A percentile compares a stretch with the other conserved stretches of the same genome.
Conservation (phyloP, 2,329 filamentous ascomycete species). For the Davidsoniella eucalypti region DNA sequence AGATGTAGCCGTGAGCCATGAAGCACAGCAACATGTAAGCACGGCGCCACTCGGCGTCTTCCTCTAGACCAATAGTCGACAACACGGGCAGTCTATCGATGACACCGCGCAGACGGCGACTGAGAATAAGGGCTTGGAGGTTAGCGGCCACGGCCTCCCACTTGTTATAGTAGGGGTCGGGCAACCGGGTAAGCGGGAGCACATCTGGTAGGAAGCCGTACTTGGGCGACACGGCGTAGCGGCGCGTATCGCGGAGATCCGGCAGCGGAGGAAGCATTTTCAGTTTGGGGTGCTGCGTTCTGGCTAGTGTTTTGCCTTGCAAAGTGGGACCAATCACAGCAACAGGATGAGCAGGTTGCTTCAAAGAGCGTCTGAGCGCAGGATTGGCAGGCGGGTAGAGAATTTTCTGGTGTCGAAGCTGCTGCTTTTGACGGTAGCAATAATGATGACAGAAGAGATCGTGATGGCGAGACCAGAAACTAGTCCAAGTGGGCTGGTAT, state of each 20-base stretch:
- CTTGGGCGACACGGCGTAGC: constrained; percentile 58
- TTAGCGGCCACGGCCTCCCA: constrained; percentile 84
- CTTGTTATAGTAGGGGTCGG: constrained; percentile 82
- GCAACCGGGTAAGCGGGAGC: constrained; percentile 61
- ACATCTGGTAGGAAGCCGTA: constrained; percentile 81
- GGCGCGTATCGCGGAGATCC: constrained; percentile 37
- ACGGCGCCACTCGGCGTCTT: constrained; percentile 80
- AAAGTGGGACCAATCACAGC: neutral
- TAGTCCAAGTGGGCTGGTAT: too few relatives aligned
- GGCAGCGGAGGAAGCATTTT: constrained; percentile 45
- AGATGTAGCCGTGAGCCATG: constrained; percentile 89
- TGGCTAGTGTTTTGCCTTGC: neutral
- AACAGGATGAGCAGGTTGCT: neutral
- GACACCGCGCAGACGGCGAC: constrained; percentile 62
- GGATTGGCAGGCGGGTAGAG: neutral
- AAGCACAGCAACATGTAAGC: constrained; percentile 84
- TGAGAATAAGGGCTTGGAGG: constrained; percentile 73
- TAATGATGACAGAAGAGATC: too few relatives aligned
- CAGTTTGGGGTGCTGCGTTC: neutral
- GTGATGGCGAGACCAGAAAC: too few relatives aligned
- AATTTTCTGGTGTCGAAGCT: too few relatives aligned
- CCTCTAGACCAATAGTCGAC: constrained; percentile 63
- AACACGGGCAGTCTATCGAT: constrained; percentile 71
- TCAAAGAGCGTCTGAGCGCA: neutral
- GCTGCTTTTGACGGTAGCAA: too few relatives aligned